Evolutionary conservation across 2,329 filamentous ascomycete species (phyloP).

Genomic region (Xylaria sp.): DNA sequence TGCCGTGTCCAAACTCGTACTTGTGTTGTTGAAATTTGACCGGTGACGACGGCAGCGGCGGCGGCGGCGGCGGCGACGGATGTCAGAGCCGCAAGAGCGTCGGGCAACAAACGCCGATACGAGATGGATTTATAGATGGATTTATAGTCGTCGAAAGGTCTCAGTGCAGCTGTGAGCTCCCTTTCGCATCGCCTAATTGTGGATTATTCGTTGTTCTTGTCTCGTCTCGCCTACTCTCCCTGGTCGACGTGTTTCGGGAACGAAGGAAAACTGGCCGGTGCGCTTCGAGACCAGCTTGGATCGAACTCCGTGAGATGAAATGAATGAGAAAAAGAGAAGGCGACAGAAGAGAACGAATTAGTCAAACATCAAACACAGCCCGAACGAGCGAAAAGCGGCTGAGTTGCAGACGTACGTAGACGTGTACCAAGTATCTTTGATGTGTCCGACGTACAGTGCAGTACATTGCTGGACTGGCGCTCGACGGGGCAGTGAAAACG

Average conservation of each 20-base stretch:
- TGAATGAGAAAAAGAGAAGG: not conserved
- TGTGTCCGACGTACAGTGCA: not conserved
- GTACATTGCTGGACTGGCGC: no score
- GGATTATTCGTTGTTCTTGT: not conserved
- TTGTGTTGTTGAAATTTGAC: not conserved
- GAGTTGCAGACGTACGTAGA: conserved; percentile 9
- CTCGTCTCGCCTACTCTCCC: not conserved
- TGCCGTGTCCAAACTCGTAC: not conserved
- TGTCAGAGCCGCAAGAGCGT: not conserved
- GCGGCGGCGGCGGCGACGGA: not conserved
- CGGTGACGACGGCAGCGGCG: not conserved
- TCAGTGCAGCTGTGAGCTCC: conserved; percentile 7
- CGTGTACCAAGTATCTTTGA: not conserved
- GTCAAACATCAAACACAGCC: conserved; percentile 5
- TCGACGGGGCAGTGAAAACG: not conserved
- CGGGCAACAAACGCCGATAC: not conserved
- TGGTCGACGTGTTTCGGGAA: not conserved
- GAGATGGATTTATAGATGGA: not conserved
- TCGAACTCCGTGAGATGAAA: not conserved
- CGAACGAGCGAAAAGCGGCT: conserved; percentile 7
- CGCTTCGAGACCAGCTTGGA: not conserved
- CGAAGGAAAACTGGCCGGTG: not conserved
- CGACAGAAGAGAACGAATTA: not conserved
- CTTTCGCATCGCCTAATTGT: conserved; percentile 2
- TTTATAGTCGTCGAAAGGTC: not conserved